Evolutionary conservation across 176 grass and related monocot species (phyloP).

Genomic region (Carex cristatella): DNA sequence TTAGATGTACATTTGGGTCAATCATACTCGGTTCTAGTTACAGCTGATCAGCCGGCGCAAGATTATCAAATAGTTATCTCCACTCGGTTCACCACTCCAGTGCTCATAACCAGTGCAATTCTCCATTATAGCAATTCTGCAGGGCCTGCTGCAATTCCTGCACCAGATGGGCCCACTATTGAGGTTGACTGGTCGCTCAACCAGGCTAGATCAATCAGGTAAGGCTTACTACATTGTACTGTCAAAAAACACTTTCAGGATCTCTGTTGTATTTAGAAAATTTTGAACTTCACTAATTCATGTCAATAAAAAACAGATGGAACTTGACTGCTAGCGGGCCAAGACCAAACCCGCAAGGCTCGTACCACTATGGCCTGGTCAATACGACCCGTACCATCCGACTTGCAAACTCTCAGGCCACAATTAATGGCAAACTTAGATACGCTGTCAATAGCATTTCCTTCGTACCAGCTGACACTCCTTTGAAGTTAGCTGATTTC

Average conservation of each 20-base stretch:
- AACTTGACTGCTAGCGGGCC: constrained; percentile 91
- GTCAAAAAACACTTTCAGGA: background rate
- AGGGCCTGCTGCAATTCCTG: constrained; percentile 17
- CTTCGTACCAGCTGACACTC: constrained; percentile 68
- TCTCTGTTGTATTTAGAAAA: background rate
- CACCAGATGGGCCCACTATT: constrained; percentile 54
- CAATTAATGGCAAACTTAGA: constrained; percentile 79
- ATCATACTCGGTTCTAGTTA: constrained; percentile 87
- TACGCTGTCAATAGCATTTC: constrained; percentile 88
- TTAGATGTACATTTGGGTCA: constrained; percentile 85
- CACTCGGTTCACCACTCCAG: constrained; percentile 59
- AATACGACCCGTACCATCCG: constrained; percentile 88
- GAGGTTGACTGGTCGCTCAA: constrained; percentile 80
- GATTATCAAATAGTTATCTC: constrained; percentile 79
- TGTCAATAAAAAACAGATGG: constrained; percentile 41
- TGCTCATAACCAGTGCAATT: constrained; percentile 54
- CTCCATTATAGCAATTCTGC: constrained; percentile 80
- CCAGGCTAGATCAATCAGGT: constrained; percentile 91
- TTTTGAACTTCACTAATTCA: background rate
- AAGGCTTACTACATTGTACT: background rate
- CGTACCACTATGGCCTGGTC: constrained; percentile 82
- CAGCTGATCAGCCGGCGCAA: constrained; percentile 54
- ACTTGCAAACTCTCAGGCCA: constrained; percentile 51
- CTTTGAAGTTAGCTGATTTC: constrained; percentile 85
- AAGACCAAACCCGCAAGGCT: constrained; percentile 97